Base-by-base conservation (phyloP, 495 filamentous ascomycete genomes). In the Thozetella sp. region DNA sequence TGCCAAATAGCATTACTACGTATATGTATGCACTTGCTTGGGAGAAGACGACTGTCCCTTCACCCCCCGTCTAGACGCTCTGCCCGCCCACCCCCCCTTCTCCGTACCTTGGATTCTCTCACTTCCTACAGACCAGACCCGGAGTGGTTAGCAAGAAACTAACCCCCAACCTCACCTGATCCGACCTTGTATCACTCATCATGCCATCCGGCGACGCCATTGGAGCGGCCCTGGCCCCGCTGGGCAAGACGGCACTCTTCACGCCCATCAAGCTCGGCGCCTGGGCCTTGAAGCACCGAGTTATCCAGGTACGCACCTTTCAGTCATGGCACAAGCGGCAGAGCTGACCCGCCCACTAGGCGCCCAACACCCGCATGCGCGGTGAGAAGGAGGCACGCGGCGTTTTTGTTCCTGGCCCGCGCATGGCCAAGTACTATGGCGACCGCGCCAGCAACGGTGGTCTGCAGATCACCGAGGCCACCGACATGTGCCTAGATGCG, bases 401-500 rank as follows among this genome's bases (percentile, higher is more conserved):
- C 22, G 15, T 65, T 54, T 72, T 77, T 43, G 77, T 82, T 34
- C 79, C 78, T 2, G 69, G 74, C 22, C 72, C 77, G 52, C 62
- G 81, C 51, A 77, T 80, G n/a, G 61, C 63, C 4, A 72, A 83
- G 54, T 87, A 88, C 73, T 88, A 88, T 70, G 65, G 60, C 3
- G 82, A 85, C 57, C 78, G 86, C 25, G 83, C 79, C 43, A 76
- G 75, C 40, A 69, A 75, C 3, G 86, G 86, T 19, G 85, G 83
- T 12, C 72, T 88, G 12, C 68, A 86, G 56, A 84, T 90, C 65
- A 80, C 80, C 24, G 89, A 92, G 72, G 87, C 80, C 11, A 85
- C 86, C 22, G 77, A 84, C 57, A 86, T 90, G 61, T 77, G 84
- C 13, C 73, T 78, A 0, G 73, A 74, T 53, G 81, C 83, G 45